A percentile compares a stretch with the other conserved stretches of the same genome.
phyloP scores from a whole-genome alignment of 1,139 yeast genomes.

The Tardiomyces blankii region DNA sequence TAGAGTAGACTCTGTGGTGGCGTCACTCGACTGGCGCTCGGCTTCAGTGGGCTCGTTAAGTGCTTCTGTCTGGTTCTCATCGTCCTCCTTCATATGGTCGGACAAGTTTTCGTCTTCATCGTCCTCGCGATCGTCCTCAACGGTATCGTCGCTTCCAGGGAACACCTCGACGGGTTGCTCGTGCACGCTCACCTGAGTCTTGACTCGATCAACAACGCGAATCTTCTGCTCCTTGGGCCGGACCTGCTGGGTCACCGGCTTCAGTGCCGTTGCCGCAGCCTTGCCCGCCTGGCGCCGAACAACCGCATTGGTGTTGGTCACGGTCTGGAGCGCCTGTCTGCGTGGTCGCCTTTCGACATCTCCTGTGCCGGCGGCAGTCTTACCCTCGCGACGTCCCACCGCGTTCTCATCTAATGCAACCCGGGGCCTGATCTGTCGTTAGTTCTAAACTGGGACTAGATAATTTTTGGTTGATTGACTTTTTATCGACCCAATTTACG shows the following conservation, averaged over 20 bases:
- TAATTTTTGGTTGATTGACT: too few relatives aligned
- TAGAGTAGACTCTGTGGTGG: neutral
- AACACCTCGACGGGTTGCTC: neutral
- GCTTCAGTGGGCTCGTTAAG: neutral
- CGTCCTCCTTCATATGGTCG: neutral
- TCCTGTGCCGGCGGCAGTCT: neutral
- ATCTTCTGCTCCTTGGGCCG: neutral
- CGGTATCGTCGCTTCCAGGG: neutral
- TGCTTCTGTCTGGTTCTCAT: neutral
- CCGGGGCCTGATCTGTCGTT: neutral
- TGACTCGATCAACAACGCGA: neutral
- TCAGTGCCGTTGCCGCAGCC: neutral
- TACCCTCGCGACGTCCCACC: neutral
- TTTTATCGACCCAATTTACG: too few relatives aligned
- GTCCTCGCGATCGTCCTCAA: neutral
- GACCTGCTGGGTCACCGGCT: neutral
- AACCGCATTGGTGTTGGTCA: neutral
- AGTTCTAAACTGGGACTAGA: too few relatives aligned
- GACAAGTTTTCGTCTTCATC: neutral
- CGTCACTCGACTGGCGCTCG: neutral
- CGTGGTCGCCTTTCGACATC: neutral
- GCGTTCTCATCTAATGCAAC: neutral
- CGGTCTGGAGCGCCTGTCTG: neutral
- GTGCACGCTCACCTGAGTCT: neutral
- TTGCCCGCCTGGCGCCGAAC: neutral